phyloP scores from a whole-genome alignment of 1,139 yeast species.

The Keqinozyma sinolaborantium region DNA sequence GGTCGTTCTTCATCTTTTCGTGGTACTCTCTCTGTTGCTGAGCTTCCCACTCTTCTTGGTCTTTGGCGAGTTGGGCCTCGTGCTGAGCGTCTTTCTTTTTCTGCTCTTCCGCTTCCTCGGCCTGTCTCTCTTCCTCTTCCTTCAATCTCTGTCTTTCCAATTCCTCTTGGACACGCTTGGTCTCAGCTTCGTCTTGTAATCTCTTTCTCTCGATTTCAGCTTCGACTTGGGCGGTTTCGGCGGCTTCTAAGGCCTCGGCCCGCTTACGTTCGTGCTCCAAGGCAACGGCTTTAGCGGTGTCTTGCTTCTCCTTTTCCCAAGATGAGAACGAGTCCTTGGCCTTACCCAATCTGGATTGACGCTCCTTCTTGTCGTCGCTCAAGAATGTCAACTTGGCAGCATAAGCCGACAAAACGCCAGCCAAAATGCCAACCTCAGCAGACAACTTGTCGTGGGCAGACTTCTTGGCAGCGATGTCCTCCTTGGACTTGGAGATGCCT shows the following conservation, averaged over 20 bases:
- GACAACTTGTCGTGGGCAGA: conserved; percentile 33
- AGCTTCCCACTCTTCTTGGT: conserved; percentile 12
- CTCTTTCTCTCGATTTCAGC: conserved; percentile 45
- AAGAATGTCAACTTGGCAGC: conserved; percentile 40
- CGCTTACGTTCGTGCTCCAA: conserved; percentile 45
- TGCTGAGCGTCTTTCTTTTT: conserved; percentile 18
- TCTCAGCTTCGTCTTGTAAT: conserved; percentile 31
- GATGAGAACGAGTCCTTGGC: conserved; percentile 37
- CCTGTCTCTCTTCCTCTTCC: conserved; percentile 21
- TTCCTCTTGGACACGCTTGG: conserved; percentile 25
- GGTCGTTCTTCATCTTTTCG: conserved; percentile 13
- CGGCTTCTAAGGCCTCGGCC: conserved; percentile 45
- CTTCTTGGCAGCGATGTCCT: conserved; percentile 34
- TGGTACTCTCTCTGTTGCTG: conserved; percentile 3
- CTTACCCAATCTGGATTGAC: conserved; percentile 33
- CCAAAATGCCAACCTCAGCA: conserved; percentile 44
- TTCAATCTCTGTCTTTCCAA: conserved; percentile 31
- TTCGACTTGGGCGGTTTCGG: conserved; percentile 42
- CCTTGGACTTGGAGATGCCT: conserved; percentile 30
- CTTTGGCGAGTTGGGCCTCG: conserved; percentile 14
- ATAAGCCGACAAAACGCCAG: conserved; percentile 42
- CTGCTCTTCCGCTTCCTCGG: conserved; percentile 15
- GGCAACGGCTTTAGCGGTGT: conserved; percentile 35
- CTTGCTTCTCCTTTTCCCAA: conserved; percentile 46
- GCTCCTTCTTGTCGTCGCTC: conserved; percentile 35